phyloP scores from a whole-genome alignment of 2,329 filamentous ascomycete genomes.

The Phialophora macrospora region DNA sequence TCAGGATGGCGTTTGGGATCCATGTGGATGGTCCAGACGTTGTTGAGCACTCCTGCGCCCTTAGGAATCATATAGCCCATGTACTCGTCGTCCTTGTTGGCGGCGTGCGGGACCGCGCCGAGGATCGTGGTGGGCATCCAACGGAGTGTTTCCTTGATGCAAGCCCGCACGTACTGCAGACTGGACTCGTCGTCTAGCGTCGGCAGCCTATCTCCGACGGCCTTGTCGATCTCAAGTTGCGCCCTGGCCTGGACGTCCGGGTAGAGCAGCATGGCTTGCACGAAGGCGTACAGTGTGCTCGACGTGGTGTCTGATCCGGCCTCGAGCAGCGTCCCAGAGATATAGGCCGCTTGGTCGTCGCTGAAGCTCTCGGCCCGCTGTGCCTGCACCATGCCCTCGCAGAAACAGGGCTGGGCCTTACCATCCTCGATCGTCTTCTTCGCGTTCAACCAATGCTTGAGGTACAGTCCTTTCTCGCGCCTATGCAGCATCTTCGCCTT shows the following conservation, averaged over 20 bases:
- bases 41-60: slow-evolving; percentile 36
- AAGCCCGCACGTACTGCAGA: slow-evolving; percentile 59
- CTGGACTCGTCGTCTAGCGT: slow-evolving; percentile 54
- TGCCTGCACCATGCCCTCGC: slow-evolving; percentile 30
- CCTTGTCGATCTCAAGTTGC: slow-evolving; percentile 56
- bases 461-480: slow-evolving; percentile 51
- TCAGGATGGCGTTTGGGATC: slow-evolving; percentile 40
- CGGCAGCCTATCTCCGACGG: slow-evolving; percentile 58
- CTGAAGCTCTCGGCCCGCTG: slow-evolving; percentile 44
- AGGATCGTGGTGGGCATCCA: slow-evolving; percentile 53
- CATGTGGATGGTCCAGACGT: slow-evolving; percentile 40
- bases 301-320: slow-evolving; percentile 35
- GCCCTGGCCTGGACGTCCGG: slow-evolving; percentile 54
- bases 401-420: slow-evolving; percentile 43
- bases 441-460: slow-evolving; percentile 50
- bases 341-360: slow-evolving; percentile 45
- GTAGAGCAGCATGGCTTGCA: slow-evolving; percentile 57
- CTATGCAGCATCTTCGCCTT: slow-evolving; percentile 51
- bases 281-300: slow-evolving; percentile 42
- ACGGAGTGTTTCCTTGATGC: slow-evolving; percentile 62
- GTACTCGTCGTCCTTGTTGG: slow-evolving; percentile 35
- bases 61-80: slow-evolving; percentile 36
- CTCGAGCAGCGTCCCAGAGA: slow-evolving; percentile 40
- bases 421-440: slow-evolving; percentile 42
- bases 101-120: slow-evolving; percentile 35